Conservation (phyloP, 139 green algal genomes). For the Axilococcus clingmanii region DNA sequence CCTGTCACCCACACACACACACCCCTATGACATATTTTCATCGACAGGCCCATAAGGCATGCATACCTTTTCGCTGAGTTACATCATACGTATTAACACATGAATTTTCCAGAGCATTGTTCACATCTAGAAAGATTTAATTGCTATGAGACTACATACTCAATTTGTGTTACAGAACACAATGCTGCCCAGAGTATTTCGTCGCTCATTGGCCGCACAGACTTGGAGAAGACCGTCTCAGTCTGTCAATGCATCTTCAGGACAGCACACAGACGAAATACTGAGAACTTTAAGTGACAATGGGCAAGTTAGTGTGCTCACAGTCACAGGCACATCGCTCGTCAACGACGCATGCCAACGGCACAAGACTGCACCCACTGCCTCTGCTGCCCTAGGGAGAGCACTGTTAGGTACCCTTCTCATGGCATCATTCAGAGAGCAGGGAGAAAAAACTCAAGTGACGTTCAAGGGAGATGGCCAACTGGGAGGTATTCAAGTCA, state of each 20-base stretch:
- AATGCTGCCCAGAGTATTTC: too few species aligned
- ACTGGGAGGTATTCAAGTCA: constrained; percentile 50
- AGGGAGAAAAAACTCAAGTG: constrained; percentile 55
- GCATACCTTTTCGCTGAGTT: too few species aligned
- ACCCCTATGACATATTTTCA: too few species aligned
- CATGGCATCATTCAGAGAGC: constrained; percentile 67
- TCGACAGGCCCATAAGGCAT: too few species aligned
- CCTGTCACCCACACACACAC: too few species aligned
- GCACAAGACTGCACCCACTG: constrained; percentile 65
- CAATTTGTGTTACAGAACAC: too few species aligned
- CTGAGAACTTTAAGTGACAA: constrained; percentile 26
- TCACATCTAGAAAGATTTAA: too few species aligned
- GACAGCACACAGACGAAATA: constrained; percentile 1
- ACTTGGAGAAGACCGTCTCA: too few species aligned
- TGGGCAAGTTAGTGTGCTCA: constrained; percentile 57
- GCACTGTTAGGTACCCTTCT: constrained; percentile 70
- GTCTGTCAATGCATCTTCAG: not conserved
- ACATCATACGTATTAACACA: too few species aligned
- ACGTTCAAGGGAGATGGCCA: constrained; percentile 74
- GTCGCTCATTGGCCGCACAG: too few species aligned
- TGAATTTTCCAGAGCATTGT: too few species aligned
- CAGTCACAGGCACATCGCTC: constrained; percentile 56
- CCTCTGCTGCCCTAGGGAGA: constrained; percentile 73
- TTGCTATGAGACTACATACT: too few species aligned
- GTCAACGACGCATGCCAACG: constrained; percentile 53